Percentiles rank a stretch among this genome's conserved stretches.
phyloP scores from a whole-genome alignment of 1,284 basidiomycete genomes.

The Apiotrichum gracile region DNA sequence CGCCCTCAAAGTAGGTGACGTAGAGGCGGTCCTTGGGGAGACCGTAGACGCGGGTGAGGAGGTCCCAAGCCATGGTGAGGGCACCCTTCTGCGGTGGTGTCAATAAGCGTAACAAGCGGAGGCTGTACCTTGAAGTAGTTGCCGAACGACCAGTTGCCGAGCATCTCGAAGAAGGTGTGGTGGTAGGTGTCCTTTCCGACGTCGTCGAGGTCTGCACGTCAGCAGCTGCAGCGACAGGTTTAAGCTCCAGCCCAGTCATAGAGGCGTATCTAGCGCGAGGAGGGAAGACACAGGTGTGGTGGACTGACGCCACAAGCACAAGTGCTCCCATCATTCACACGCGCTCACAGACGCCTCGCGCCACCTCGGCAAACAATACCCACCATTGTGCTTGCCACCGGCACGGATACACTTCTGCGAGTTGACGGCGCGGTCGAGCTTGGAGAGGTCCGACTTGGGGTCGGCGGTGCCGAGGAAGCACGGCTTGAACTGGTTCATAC shows the following conservation, averaged over 20 bases:
- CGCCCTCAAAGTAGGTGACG: constrained; percentile 97
- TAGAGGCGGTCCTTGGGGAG: constrained; percentile 88
- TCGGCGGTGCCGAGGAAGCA: constrained; percentile 96
- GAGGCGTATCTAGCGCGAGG: background rate
- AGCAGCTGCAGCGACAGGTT: background rate
- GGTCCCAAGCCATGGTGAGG: constrained; percentile 86
- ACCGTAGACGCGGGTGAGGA: constrained; percentile 77
- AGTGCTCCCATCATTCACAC: no score
- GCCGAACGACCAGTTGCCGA: constrained; percentile 99
- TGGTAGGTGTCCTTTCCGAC: constrained; percentile 81
- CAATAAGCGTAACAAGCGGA: background rate
- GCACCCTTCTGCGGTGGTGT: constrained; percentile 73
- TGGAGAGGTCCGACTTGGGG: constrained; percentile 78
- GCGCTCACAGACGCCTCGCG: background rate
- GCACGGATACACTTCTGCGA: constrained; percentile 97
- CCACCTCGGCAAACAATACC: constrained; percentile 22
- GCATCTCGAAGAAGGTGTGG: constrained; percentile 98
- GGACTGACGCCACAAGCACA: no score
- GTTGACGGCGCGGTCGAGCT: constrained; percentile 88
- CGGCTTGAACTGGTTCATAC: constrained; percentile 97
- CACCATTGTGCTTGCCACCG: constrained; percentile 96
- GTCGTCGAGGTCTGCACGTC: constrained; percentile 77
- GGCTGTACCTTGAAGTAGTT: constrained; percentile 91
- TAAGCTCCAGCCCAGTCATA: background rate
- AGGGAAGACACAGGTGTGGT: no score